Evolutionary conservation across 176 grass and related monocot genomes (phyloP), one percentile per base, ranked within the genome.

Genomic region (Metroxylon sagu): DNA sequence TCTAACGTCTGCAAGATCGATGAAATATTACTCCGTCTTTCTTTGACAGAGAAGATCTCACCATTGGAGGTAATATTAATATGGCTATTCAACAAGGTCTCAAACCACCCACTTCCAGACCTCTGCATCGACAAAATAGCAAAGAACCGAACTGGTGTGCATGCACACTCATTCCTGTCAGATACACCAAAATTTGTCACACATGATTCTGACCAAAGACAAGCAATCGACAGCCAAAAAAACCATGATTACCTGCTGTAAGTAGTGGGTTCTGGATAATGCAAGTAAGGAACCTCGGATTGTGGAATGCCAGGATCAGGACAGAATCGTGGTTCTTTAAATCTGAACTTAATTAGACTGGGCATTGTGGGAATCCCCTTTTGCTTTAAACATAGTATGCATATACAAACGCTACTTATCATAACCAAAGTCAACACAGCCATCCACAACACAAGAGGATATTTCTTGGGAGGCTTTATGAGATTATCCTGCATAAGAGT

Each of bases 101-200:
- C 85, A 52, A 98, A 82, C 94, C 94, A 98, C 14, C 88, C 88
- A 62, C 88, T 98, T 52, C 94, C 88, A 0, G 94, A 93, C 76
- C 94, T 90, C 70, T 93, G 94, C 94, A 98, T 98, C 0, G 94
- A 98, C 65, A 98, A 74, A 64, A 98, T 98, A 66, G 92, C 83
- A 82, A 97, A 97, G 66, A 79, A 88, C 16, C 81, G 82, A 67
- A 97, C 87, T 14, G 87, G 83, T 10, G 78, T 90, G 75, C 92
- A 97, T 7, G 43, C 72, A 67, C 87, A 97, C 75, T 84, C 80
- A 84, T 93, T 81, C 80, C 89, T 93, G 82, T 60, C 57, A 71
- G 73, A 70, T 16, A 82, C 17, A 67, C 51, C 15, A 50, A 52
- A 52, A 52, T 26, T 8, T 27, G 25, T 64, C 16, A 31, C 15